phyloP scores from a whole-genome alignment of 129 eudicot genomes.

The Deinandra increscens region DNA sequence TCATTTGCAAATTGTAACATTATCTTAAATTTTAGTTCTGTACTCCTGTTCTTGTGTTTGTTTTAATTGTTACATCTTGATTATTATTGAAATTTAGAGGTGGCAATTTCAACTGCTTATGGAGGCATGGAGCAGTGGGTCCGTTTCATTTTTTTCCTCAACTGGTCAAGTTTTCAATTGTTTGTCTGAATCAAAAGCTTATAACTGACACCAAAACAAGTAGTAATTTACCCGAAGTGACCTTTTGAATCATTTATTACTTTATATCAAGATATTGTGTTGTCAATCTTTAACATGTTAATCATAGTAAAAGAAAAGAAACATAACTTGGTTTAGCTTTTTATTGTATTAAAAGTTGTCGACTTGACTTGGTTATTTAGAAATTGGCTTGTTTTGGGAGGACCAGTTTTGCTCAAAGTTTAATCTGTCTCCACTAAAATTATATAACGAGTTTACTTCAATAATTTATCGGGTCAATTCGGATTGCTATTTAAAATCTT shows the following conservation, averaged over 20 bases:
- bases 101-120: neutral
- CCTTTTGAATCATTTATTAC: neutral
- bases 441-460: too few relatives aligned
- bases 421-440: too few relatives aligned
- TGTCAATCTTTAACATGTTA: neutral
- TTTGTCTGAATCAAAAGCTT: too few relatives aligned
- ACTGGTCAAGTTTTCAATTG: neutral
- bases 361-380: neutral
- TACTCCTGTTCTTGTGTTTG: neutral
- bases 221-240: neutral
- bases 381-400: too few relatives aligned
- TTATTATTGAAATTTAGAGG: neutral
- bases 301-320: neutral
- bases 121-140: neutral
- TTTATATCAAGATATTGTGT: neutral
- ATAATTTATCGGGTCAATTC: too few relatives aligned
- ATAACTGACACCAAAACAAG: too few relatives aligned
- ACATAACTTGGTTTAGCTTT: neutral
- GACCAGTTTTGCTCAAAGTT: too few relatives aligned
- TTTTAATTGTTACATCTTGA: neutral
- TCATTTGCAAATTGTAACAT: neutral
- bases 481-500: too few relatives aligned
- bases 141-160: neutral
- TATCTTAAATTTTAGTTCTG: neutral
- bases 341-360: too few relatives aligned